Evolutionary conservation across 139 green algal genomes (phyloP), one percentile per base, ranked within the genome.

Genomic region (Coelastrella sp.): DNA sequence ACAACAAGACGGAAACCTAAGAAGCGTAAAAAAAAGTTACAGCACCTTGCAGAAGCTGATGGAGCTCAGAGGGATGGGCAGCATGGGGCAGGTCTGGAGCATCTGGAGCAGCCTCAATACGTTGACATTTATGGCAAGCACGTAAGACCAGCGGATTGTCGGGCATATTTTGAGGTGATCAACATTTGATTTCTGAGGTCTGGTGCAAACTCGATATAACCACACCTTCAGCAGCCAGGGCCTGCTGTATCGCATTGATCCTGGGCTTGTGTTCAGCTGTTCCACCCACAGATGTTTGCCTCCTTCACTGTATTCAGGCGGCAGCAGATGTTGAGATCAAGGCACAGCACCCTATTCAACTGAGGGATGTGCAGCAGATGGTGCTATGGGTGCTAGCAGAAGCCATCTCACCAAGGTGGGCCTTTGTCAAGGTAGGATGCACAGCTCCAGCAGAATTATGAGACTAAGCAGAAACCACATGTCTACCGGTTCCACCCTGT

Each of bases 311-410:
- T 25, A 10, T 89, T 35, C 90, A 95, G 93, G 91, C 90, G 15
- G 63, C 61, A 15, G 90, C 93, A 61, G 82, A 90, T 25, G 82
- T 93, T 0, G 61, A 92, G 57, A 84, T 93, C 19, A 76, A 92
- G 76, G 87, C 76, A 60, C 20, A 24, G 5, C 57, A 82, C n/a
- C 25, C 83, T n/a, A 92, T 95, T 49, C 79, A 89, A 35, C 35
- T 94, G 24, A 19, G 83, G 8, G 94, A 96, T 72, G 93, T 95
- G 25, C 93, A 95, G 75, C 87, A 88, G 24, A 87, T 97, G 78
- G 15, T 97, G 57, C 89, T 95, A 56, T 97, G 95, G 95, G 88
- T 96, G 78, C 88, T 96, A n/a, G 94, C 81, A 0, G 92, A 96
- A 22, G 92, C 89, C 17, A 24, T 68, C 24, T 94, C 90, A 49